phyloP scores from a whole-genome alignment of 495 filamentous ascomycete genomes.

The Cercophora scortea region DNA sequence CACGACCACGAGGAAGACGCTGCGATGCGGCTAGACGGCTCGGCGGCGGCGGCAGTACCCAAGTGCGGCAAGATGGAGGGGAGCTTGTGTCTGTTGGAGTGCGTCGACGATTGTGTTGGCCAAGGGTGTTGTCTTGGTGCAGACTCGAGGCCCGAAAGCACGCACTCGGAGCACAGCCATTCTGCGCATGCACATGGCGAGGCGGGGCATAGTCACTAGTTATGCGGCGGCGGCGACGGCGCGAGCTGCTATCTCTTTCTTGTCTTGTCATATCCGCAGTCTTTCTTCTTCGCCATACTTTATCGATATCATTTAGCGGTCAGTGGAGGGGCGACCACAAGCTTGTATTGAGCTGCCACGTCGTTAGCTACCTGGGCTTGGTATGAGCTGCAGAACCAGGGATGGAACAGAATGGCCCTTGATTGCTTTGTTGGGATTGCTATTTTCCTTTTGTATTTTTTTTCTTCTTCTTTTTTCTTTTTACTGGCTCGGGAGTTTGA shows the following conservation, averaged over 20 bases:
- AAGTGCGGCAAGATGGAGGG: slow-evolving; percentile 46
- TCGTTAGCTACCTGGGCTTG: too few relatives aligned
- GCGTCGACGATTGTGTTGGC: slow-evolving; percentile 70
- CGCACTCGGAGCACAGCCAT: slow-evolving; percentile 6
- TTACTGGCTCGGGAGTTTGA: background rate
- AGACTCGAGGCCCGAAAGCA: slow-evolving; percentile 19
- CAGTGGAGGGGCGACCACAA: too few relatives aligned
- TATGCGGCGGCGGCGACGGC: too few relatives aligned
- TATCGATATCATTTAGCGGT: background rate
- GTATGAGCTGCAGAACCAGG: too few relatives aligned
- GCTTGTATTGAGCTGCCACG: too few relatives aligned
- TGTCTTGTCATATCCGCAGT: background rate
- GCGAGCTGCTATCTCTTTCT: background rate
- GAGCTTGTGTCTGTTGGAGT: slow-evolving; percentile 72
- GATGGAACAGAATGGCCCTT: too few relatives aligned
- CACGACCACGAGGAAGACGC: slow-evolving; percentile 26
- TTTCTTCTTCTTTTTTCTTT: background rate
- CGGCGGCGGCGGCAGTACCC: slow-evolving; percentile 29
- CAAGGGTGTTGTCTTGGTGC: slow-evolving; percentile 59
- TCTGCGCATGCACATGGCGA: slow-evolving; percentile 6
- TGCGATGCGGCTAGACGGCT: slow-evolving; percentile 24
- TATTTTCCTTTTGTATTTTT: background rate
- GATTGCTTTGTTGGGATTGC: background rate
- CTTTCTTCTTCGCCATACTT: background rate
- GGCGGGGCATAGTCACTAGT: slow-evolving; percentile 5